Base-by-base conservation (phyloP, 805 yeast genomes). In the Candida boidinii region DNA sequence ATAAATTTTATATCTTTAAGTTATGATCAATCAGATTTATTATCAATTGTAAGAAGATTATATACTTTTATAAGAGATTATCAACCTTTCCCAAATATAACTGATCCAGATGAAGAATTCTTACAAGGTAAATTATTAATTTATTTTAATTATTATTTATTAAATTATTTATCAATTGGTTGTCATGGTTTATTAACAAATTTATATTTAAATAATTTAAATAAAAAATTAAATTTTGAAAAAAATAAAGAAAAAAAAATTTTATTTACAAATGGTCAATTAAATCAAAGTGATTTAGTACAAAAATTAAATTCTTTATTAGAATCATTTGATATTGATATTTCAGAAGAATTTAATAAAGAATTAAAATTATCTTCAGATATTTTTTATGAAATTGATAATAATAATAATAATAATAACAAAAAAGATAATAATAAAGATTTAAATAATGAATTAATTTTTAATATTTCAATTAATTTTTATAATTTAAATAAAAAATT, bases 41-140 rank as follows among this genome's bases (percentile, higher is more conserved):
- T 64, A 4, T 60, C 73, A 24, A 58, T 76, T 14, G 54, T 68
- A 31, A 79, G 87, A 48, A 68, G 95, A 44, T 53, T 79, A 25
- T 86, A 71, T 53, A 52, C 67, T 2, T 79, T 81, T 47, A 56
- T 66, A 11, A 76, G 81, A 51, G 85, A 65, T 48, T 79, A 66
- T 60, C 62, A 45, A 7, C 69, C 74, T 23, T 62, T 77, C 11
- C 46, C 53, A 34, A 46, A 63, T 31, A 72, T 77, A 1, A 44
- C 47, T 2, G 56, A 56, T n/a, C 63, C 64, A 23, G 78, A 75
- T 42, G 92, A 82, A 51, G 59, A 67, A 7, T 68, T 66, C 36
- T 56, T 80, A 22, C 90, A 83, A 46, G 66, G 84, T 23, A 72
- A 70, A 42, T 56, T 87, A 26, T 57, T 90, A 33, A 73, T 77